Conservation (phyloP, 2,329 filamentous ascomycete genomes). For the Rhexocercosporidium sp. region DNA sequence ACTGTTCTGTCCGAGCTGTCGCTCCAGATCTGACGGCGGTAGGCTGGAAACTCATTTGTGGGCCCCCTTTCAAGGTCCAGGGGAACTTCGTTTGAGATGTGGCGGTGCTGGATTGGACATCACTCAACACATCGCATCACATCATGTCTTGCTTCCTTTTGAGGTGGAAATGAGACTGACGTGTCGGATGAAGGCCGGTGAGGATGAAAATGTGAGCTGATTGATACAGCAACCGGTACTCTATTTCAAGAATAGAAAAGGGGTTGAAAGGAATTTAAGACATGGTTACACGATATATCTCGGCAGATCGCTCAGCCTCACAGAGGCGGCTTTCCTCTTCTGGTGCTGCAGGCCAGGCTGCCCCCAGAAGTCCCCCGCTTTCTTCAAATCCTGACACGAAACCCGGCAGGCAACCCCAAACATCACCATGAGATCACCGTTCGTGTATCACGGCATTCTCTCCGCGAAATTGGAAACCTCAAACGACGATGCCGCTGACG, state of each 20-base stretch:
- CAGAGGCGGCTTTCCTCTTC: not conserved
- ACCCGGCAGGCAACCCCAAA: not conserved
- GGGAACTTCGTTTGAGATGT: not conserved
- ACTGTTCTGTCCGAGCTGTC: not conserved
- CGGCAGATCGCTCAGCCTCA: conserved; percentile 4
- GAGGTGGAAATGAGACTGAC: not conserved
- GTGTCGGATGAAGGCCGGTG: not conserved
- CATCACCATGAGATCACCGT: not conserved
- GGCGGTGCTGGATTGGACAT: conserved; percentile 7
- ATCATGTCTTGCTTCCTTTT: too few species aligned
- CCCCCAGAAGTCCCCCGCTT: not conserved
- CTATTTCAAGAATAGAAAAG: not conserved
- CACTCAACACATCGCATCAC: not conserved
- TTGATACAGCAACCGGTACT: too few species aligned
- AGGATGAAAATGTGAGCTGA: not conserved
- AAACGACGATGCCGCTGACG: too few species aligned
- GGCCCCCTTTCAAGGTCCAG: not conserved
- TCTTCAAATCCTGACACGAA: not conserved
- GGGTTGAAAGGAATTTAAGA: not conserved
- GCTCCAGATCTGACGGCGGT: conserved; percentile 9
- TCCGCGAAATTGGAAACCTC: not conserved
- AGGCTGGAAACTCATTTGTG: conserved; percentile 9
- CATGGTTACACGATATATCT: conserved; percentile 6
- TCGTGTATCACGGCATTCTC: conserved; percentile 4
- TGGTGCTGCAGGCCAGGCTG: too few species aligned